Evolutionary conservation across 352 stramenopile genomes (phyloP).

Genomic region (Pythium rishiriense): DNA sequence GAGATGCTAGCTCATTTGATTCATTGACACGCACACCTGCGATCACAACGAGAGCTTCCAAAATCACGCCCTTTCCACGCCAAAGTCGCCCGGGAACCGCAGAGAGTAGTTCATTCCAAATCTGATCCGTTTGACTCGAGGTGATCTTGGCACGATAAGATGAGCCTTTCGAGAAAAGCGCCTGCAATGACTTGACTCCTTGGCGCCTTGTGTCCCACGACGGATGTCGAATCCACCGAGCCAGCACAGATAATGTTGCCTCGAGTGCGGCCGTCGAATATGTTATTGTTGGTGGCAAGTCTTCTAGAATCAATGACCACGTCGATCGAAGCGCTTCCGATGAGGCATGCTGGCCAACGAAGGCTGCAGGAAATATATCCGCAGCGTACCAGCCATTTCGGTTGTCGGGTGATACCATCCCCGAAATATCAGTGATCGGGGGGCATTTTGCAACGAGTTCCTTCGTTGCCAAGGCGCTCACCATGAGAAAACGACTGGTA

Average conservation of each 20-base stretch:
- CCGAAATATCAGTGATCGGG: constrained; percentile 39
- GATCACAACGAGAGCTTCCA: constrained; percentile 70
- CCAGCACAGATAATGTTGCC: constrained; percentile 42
- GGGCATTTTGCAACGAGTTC: constrained; percentile 66
- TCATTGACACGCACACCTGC: constrained; percentile 31
- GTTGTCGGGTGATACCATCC: constrained; percentile 39
- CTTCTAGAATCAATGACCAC: constrained; percentile 65
- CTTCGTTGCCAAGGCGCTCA: constrained; percentile 69
- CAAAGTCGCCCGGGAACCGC: constrained; percentile 70
- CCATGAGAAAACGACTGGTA: constrained; percentile 64
- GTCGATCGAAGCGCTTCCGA: constrained; percentile 43
- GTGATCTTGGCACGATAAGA: constrained; percentile 51
- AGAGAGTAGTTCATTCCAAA: constrained; percentile 49
- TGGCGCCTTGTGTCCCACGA: constrained; percentile 79
- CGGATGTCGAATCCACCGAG: constrained; percentile 54
- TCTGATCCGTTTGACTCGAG: constrained; percentile 41
- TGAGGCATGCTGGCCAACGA: constrained; percentile 69
- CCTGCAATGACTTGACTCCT: constrained; percentile 59
- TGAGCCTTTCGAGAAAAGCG: constrained; percentile 44
- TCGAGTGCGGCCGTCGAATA: constrained; percentile 54
- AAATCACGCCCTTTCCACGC: constrained; percentile 71
- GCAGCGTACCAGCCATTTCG: constrained; percentile 65
- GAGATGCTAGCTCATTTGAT: constrained; percentile 30
- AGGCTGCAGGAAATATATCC: constrained; percentile 71
- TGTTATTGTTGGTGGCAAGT: constrained; percentile 60